Percentiles rank a stretch among this genome's conserved stretches.
These are phyloP conservation scores for Durotheca rogersii DNA, from an alignment of 495 filamentous ascomycete species.

Conservation along the genomic window DNA sequence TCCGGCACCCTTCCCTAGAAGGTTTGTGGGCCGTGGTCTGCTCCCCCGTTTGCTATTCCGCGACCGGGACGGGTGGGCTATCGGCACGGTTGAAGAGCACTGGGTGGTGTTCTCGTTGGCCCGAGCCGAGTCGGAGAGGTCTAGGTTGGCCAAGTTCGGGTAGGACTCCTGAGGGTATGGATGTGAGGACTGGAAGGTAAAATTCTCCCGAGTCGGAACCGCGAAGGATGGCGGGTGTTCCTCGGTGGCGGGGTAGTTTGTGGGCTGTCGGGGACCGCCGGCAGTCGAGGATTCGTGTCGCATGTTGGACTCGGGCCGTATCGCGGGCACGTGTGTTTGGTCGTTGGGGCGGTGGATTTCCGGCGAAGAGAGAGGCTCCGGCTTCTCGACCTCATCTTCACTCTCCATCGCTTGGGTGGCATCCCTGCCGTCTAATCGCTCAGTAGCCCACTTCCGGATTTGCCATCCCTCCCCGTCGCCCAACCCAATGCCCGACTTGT, in stretches of 20 bases:
- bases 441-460: conserved; percentile 81
- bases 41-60: conserved; percentile 39
- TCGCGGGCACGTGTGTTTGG: conserved; percentile 37
- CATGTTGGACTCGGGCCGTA: conserved; percentile 45
- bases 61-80: conserved; percentile 20
- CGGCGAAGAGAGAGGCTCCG: conserved; percentile 61
- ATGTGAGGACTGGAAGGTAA: conserved; percentile 72
- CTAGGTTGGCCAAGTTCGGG: conserved; percentile 55
- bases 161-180: conserved; percentile 71
- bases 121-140: conserved; percentile 48
- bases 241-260: conserved; percentile 30
- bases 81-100: conserved; percentile 39
- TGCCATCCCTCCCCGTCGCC: conserved; percentile 78
- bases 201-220: conserved; percentile 51
- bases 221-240: conserved; percentile 36
- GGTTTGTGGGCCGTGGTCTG: conserved; percentile 45
- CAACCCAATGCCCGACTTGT: conserved; percentile 73
- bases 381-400: conserved; percentile 69
- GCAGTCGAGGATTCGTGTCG: conserved; percentile 45
- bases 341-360: conserved; percentile 55
- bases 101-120: conserved; percentile 32
- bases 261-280: conserved; percentile 25
- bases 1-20: conserved; percentile 60
- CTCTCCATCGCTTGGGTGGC: conserved; percentile 57
- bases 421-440: conserved; percentile 66